Conservation (phyloP, 1,284 basidiomycete genomes). For the Microbotryum violaceum region DNA sequence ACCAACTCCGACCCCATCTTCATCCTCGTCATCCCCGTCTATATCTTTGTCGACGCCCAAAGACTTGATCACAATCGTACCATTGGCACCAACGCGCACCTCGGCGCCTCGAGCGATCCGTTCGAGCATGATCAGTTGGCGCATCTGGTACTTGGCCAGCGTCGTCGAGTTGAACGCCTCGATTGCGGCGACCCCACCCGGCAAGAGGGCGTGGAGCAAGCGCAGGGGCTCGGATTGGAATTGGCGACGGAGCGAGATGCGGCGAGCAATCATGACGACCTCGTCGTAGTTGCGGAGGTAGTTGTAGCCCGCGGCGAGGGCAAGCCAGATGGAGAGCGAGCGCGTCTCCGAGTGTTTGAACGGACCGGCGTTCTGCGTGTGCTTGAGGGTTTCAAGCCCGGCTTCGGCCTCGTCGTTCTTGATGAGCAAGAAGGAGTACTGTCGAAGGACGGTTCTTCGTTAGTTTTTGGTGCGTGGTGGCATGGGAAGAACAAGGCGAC, state of each 20-base stretch:
- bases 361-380: slow-evolving; percentile 66
- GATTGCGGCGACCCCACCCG: slow-evolving; percentile 57
- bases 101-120: neutral
- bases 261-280: slow-evolving; percentile 64
- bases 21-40: slow-evolving; percentile 20
- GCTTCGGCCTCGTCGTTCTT: slow-evolving; percentile 53
- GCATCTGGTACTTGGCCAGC: slow-evolving; percentile 61
- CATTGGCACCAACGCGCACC: neutral
- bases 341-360: slow-evolving; percentile 70
- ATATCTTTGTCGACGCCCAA: slow-evolving; percentile 25
- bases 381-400: slow-evolving; percentile 70
- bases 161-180: slow-evolving; percentile 67
- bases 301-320: slow-evolving; percentile 62
- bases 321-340: slow-evolving; percentile 42
- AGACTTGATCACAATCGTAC: slow-evolving; percentile 4
- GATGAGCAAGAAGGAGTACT: slow-evolving; percentile 81
- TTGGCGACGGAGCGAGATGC: slow-evolving; percentile 59
- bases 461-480: neutral
- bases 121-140: slow-evolving; percentile 24
- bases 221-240: slow-evolving; percentile 76
- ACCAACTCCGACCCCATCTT: slow-evolving; percentile 33
- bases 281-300: slow-evolving; percentile 51
- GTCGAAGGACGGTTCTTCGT: neutral
- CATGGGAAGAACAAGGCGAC: neutral
- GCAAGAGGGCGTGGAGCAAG: slow-evolving; percentile 61